These are phyloP conservation scores for Fusarium decemcellulare DNA, from an alignment of 2,329 filamentous ascomycete species.

Conservation along the genomic window DNA sequence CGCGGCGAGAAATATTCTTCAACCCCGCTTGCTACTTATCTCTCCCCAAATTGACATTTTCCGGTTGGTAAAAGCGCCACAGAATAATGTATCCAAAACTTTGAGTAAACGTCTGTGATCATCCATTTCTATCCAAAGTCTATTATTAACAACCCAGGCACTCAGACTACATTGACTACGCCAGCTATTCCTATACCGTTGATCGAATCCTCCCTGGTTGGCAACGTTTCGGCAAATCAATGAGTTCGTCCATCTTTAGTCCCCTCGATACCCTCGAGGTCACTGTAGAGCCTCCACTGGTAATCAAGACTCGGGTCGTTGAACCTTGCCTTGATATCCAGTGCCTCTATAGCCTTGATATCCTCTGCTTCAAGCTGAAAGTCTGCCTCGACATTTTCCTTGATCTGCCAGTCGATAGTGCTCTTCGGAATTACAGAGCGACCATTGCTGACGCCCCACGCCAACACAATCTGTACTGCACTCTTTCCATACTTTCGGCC, in stretches of 20 bases:
- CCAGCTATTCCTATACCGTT: too few species aligned
- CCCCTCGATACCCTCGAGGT: not conserved
- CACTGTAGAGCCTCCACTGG: not conserved
- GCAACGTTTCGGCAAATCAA: not conserved
- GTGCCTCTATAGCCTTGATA: not conserved
- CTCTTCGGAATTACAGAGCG: constrained; percentile 55
- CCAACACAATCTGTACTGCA: constrained; percentile 51
- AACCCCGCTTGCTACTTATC: too few species aligned
- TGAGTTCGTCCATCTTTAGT: not conserved
- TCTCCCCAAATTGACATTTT: too few species aligned
- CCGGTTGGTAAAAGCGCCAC: too few species aligned
- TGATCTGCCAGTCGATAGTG: constrained; percentile 51
- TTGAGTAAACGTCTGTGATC: too few species aligned
- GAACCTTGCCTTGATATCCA: not conserved
- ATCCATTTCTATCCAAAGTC: too few species aligned
- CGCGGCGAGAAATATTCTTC: too few species aligned
- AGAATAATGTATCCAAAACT: too few species aligned
- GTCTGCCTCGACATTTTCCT: constrained; percentile 33
- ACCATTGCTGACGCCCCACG: constrained; percentile 52
- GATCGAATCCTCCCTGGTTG: too few species aligned
- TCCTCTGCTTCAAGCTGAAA: constrained; percentile 12
- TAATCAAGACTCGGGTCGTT: not conserved
- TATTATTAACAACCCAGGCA: too few species aligned
- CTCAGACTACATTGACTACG: too few species aligned
- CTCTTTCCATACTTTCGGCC: constrained; percentile 48